Conservation (phyloP, 1,139 yeast species). For the Lodderomyces pseudojiufengensis region DNA sequence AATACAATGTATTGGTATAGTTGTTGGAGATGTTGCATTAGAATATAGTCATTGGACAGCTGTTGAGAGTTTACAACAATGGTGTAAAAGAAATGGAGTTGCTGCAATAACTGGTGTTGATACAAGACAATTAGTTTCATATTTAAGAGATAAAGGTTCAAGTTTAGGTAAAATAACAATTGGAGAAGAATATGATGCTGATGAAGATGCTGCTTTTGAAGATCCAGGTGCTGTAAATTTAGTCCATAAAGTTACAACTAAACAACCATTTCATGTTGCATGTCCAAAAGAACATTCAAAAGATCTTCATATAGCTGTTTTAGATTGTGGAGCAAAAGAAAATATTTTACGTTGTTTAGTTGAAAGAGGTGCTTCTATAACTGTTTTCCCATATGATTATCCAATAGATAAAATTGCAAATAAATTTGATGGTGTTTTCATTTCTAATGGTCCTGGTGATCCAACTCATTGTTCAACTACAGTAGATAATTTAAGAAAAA, state of each 20-base stretch:
- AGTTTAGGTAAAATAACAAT: constrained; percentile 85
- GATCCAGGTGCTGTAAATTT: constrained; percentile 91
- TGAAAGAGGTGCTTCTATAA: constrained; percentile 90
- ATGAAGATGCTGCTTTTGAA: constrained; percentile 84
- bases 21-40: constrained; percentile 93
- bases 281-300: constrained; percentile 59
- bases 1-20: constrained; percentile 92
- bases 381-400: constrained; percentile 94
- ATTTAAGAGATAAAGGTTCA: constrained; percentile 93
- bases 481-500: constrained; percentile 65
- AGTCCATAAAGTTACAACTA: constrained; percentile 92
- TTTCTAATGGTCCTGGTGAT: constrained; percentile 98
- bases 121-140: constrained; percentile 89
- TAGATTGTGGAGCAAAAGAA: constrained; percentile 98
- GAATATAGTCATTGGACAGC: constrained; percentile 99
- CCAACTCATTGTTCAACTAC: constrained; percentile 91
- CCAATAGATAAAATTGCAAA: constrained; percentile 88
- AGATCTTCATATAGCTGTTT: constrained; percentile 77
- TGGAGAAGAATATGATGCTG: constrained; percentile 89
- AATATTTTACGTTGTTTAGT: constrained; percentile 91
- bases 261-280: constrained; percentile 86
- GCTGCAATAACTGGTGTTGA: constrained; percentile 98
- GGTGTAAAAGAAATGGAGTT: constrained; percentile 96
- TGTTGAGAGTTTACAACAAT: constrained; percentile 86
- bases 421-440: constrained; percentile 90